Base-by-base conservation (phyloP, 2,329 filamentous ascomycete species). In the Cyclaneusma minus region DNA sequence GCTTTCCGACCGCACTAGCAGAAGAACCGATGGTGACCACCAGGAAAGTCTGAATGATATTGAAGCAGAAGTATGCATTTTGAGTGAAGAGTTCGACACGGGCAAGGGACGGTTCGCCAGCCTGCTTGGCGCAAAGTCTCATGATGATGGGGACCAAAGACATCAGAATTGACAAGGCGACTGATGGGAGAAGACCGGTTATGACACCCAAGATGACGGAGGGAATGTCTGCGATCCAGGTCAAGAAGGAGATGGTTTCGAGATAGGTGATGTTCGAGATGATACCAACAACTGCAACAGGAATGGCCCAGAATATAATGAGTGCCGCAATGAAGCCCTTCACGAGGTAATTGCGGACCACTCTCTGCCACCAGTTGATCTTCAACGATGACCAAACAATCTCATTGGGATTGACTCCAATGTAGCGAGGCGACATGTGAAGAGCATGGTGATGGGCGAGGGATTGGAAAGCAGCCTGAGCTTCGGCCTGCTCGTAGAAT, bases 31-130 rank as follows among this genome's bases (percentile, higher is more conserved):
- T 38, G 0, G 87, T 93, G 0, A 81, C 74, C 25, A 95, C 70
- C 30, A 95, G 56, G 56, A 95, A 95, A 22, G 93, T 81, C 47
- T 95, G 85, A 12, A 94, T 63, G 22, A 95, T 71, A 49, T 89
- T 82, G 56, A 91, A 91, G 23, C 67, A 70, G 44, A 93, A 98
- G 60, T 91, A 95, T 39, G 72, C 79, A 43, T 85, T 89, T 47
- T 95, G 83, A 0, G 82, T 84, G 31, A 83, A 84, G 6, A 95
- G 59, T 50, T 98, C 89, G 10, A 92, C 73, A 7, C 77, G 66
- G 2, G 83, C 76, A 5, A 70, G 51, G 1, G 82, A 89, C 2
- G 84, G 82, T 34, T 80, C 80, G 29, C 89, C 89, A 22, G 80
- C 66, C 18, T 80, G 51, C 47, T 72, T 85, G 35, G 85, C 85